Evolutionary conservation across 73 alveolate species (phyloP).

Genomic region (Breviolum minutum): DNA sequence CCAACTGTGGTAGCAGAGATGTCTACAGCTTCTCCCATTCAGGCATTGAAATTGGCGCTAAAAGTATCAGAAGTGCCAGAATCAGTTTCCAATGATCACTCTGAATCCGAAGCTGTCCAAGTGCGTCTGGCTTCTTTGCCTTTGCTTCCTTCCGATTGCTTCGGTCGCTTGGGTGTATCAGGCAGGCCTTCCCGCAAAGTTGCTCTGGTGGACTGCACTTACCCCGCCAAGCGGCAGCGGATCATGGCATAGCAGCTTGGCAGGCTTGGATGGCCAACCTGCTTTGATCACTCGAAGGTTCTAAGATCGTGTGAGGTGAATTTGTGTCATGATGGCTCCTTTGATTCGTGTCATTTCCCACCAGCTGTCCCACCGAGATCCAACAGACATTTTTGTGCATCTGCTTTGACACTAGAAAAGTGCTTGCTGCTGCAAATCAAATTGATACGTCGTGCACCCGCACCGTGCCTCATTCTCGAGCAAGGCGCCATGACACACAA

Average conservation of each 20-base stretch:
- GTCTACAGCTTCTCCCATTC: neutral
- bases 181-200: neutral
- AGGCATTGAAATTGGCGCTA: neutral
- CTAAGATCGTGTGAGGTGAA: no score
- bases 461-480: no score
- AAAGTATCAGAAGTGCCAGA: neutral
- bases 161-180: constrained; percentile 31
- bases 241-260: neutral
- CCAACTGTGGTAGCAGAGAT: neutral
- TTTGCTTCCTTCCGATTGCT: constrained; percentile 36
- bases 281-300: no score
- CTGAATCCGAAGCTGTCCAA: neutral
- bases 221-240: constrained; percentile 43
- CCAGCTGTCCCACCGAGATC: no score
- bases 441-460: no score
- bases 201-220: neutral
- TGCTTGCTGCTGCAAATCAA: no score
- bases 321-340: no score
- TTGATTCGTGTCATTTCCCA: no score
- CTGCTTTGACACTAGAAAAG: no score
- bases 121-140: constrained; percentile 31
- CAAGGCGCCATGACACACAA: neutral
- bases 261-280: no score
- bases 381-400: no score
- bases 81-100: neutral